Evolutionary conservation across 225 moss, liverwort and hornwort species (phyloP), one percentile per base, ranked within the genome.

Genomic region (Climacium dendroides): DNA sequence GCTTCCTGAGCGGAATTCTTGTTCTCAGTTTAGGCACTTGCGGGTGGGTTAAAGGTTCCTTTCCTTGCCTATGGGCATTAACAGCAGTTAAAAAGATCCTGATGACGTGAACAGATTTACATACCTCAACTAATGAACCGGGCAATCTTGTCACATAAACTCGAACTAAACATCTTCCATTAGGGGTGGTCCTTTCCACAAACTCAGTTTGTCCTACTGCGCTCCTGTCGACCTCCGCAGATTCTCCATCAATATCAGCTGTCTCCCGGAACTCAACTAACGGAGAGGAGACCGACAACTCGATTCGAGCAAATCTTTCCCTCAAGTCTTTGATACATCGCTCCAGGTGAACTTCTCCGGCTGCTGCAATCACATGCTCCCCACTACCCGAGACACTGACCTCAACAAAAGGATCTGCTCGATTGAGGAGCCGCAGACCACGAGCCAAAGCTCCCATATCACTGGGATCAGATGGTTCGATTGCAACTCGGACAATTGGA

Each of bases 331-430:
- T 99, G 35, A 99, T 96, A 87, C 98, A 99, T 82, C 97, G 93
- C 92, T 99, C 98, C 71, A 99, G 85, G 87, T 99, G 98, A 25
- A 99, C 97, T 89, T 99, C 98, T 30, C 98, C 98, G 48, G 98
- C 98, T 90, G 97, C 96, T 37, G 97, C 97, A 57, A 99, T 95
- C 76, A 99, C 97, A 88, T 99, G 98, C 89, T 99, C 98, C 77
- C 98, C 98, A 89, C 97, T 97, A 57, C 91, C 91, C 50, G 98
- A 99, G 29, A 99, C 95, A 63, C 97, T 95, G 73, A 99, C 97
- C 88, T 99, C 98, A 39, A 99, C 98, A 85, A 99, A 99, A n/a
- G 98, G 98, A 91, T 99, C 98, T 60, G 98, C 97, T 87, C 95
- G 92, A 76, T 99, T 97, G 20, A 99, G 92, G 10, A 99, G 94